These are phyloP conservation scores for Rhypophila decipiens DNA, from an alignment of 495 filamentous ascomycete species.

Conservation along the genomic window DNA sequence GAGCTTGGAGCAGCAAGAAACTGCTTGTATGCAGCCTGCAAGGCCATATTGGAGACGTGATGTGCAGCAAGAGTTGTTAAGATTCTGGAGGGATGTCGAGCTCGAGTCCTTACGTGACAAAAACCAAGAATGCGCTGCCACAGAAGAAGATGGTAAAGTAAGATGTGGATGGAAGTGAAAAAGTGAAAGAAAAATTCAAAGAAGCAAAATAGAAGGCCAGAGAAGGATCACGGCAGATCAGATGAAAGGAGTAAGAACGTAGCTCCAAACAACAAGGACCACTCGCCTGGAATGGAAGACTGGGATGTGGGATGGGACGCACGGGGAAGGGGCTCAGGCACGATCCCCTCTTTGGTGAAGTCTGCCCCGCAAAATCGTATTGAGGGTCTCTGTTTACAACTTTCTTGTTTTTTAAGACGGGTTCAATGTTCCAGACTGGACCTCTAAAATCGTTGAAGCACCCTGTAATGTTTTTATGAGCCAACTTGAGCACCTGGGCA, in stretches of 20 bases:
- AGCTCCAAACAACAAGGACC: not conserved
- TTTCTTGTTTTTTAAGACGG: not conserved
- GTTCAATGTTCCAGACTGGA: too few species aligned
- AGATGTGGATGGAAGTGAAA: not conserved
- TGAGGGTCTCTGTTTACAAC: not conserved
- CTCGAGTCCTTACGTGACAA: too few species aligned
- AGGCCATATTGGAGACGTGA: conserved; percentile 21
- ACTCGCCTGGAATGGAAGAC: not conserved
- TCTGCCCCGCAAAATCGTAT: not conserved
- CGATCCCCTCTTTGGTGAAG: too few species aligned
- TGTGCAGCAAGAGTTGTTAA: too few species aligned
- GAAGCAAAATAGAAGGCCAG: not conserved
- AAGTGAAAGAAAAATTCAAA: not conserved
- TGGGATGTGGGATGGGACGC: not conserved
- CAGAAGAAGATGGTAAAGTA: not conserved
- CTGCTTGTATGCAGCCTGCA: conserved; percentile 57
- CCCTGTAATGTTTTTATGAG: not conserved
- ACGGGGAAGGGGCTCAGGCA: not conserved
- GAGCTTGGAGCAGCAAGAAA: conserved; percentile 68
- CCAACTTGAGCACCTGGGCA: not conserved
- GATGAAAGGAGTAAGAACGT: not conserved
- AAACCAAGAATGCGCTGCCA: not conserved
- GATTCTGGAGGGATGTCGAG: too few species aligned
- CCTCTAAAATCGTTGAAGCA: too few species aligned
- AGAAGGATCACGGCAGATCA: not conserved